Conservation (phyloP, 306 rosid species). For the Fragaria vesca region DNA sequence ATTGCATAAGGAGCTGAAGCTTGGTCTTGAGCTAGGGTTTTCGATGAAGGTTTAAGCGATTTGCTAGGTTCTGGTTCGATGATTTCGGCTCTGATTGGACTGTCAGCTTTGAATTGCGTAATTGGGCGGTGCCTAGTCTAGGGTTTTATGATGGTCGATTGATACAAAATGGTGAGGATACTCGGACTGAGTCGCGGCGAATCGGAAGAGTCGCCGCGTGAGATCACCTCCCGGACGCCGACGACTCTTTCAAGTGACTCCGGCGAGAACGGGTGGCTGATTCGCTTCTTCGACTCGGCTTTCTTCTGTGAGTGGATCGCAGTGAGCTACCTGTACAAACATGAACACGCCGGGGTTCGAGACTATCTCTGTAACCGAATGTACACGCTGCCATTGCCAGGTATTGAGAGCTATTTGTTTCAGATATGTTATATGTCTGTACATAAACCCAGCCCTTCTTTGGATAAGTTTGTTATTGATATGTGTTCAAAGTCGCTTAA, state of each 20-base stretch:
- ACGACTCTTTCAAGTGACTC: conserved; percentile 47
- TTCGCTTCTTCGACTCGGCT: conserved; percentile 92
- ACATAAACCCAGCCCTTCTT: conserved; percentile 88
- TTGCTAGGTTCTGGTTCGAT: conserved; percentile 34
- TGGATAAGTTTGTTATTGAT: conserved; percentile 95
- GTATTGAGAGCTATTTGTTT: conserved; percentile 91
- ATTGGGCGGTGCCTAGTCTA: background rate
- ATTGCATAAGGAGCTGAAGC: conserved; percentile 30
- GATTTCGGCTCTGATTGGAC: conserved; percentile 21
- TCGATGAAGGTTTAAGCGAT: conserved; percentile 38
- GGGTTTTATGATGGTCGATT: conserved; percentile 54
- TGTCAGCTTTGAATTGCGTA: conserved; percentile 16
- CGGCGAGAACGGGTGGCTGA: conserved; percentile 98
- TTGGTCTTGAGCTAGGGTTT: conserved; percentile 41
- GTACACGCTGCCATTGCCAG: conserved; percentile 92
- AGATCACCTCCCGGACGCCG: conserved; percentile 61
- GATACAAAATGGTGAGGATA: conserved; percentile 71
- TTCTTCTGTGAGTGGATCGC: conserved; percentile 99
- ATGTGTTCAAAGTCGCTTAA: conserved; percentile 82
- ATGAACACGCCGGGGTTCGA: conserved; percentile 89
- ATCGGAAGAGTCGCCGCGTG: conserved; percentile 65
- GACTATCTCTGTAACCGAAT: conserved; percentile 92
- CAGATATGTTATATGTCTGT: conserved; percentile 97
- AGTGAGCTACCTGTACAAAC: conserved; percentile 94
- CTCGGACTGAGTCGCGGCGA: conserved; percentile 70